Conservation (phyloP, 192 early-diverging fungal species). For the Coemansia sp. region DNA sequence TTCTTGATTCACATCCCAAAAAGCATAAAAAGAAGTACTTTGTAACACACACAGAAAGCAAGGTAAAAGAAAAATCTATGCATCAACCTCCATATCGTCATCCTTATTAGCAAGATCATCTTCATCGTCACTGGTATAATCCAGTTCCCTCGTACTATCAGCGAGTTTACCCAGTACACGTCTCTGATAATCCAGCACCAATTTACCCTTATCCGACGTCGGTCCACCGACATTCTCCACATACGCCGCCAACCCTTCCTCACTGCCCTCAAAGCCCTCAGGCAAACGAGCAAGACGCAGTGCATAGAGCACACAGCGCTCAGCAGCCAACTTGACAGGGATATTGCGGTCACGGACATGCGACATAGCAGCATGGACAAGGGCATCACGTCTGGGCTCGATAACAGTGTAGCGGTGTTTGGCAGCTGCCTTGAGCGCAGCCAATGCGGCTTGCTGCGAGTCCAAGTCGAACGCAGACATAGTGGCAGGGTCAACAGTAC, state of each 20-base stretch:
- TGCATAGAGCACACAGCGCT: constrained; percentile 73
- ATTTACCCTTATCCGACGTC: constrained; percentile 52
- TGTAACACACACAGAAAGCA: not conserved
- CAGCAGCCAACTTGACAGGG: constrained; percentile 83
- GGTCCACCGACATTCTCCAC: constrained; percentile 56
- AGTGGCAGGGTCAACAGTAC: constrained; percentile 23
- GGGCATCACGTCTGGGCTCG: constrained; percentile 47
- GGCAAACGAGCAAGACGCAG: constrained; percentile 60
- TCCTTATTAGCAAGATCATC: constrained; percentile 9
- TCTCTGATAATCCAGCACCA: constrained; percentile 62
- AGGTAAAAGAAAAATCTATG: not conserved
- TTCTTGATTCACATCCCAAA: not conserved
- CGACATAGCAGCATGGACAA: constrained; percentile 69
- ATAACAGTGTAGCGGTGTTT: constrained; percentile 53
- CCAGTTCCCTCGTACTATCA: constrained; percentile 44
- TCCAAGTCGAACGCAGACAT: constrained; percentile 36
- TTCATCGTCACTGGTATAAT: constrained; percentile 49
- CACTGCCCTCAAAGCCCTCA: constrained; percentile 28
- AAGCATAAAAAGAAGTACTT: not conserved
- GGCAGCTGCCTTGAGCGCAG: constrained; percentile 59
- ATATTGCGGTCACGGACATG: constrained; percentile 78
- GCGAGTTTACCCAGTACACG: constrained; percentile 56
- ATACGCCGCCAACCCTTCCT: constrained; percentile 29
- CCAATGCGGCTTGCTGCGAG: constrained; percentile 58
- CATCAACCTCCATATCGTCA: not conserved